These are phyloP conservation scores for Ocimum tenuiflorum DNA, from an alignment of 257 asterid species.

Conservation along the genomic window DNA sequence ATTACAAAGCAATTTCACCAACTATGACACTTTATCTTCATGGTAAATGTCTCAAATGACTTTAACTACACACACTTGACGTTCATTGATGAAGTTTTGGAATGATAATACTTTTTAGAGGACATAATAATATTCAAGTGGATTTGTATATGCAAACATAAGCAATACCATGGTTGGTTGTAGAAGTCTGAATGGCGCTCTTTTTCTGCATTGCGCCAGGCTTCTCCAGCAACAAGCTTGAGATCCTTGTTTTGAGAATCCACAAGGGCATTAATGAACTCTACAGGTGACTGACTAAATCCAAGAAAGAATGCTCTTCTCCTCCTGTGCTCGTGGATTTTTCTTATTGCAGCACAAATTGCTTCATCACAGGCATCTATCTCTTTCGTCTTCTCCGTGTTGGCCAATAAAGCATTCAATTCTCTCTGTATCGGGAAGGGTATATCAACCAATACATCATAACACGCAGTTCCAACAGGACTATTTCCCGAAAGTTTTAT, in stretches of 20 bases:
- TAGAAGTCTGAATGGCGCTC: slow-evolving; percentile 86
- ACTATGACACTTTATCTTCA: slow-evolving; percentile 1
- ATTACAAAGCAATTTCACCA: no score
- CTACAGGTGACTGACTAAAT: slow-evolving; percentile 94
- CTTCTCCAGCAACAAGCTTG: slow-evolving; percentile 75
- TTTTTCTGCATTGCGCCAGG: slow-evolving; percentile 72
- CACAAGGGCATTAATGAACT: slow-evolving; percentile 71
- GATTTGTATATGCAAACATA: slow-evolving; percentile 6
- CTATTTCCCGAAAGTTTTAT: slow-evolving; percentile 77
- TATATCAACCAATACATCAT: slow-evolving; percentile 78
- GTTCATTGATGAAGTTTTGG: background rate
- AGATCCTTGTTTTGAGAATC: slow-evolving; percentile 91
- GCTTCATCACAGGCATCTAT: slow-evolving; percentile 91
- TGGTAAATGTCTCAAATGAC: background rate
- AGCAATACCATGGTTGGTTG: slow-evolving; percentile 85
- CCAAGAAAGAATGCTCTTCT: slow-evolving; percentile 97
- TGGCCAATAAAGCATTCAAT: slow-evolving; percentile 70
- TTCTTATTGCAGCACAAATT: slow-evolving; percentile 78
- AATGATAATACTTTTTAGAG: background rate
- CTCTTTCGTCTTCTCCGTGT: slow-evolving; percentile 85
- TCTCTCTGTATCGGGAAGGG: slow-evolving; percentile 95
- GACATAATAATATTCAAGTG: background rate
- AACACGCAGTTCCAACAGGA: slow-evolving; percentile 90
- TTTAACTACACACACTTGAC: background rate
- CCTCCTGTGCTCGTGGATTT: slow-evolving; percentile 86